phyloP scores from a whole-genome alignment of 345 rosid genomes.

The Gossypium stocksii region DNA sequence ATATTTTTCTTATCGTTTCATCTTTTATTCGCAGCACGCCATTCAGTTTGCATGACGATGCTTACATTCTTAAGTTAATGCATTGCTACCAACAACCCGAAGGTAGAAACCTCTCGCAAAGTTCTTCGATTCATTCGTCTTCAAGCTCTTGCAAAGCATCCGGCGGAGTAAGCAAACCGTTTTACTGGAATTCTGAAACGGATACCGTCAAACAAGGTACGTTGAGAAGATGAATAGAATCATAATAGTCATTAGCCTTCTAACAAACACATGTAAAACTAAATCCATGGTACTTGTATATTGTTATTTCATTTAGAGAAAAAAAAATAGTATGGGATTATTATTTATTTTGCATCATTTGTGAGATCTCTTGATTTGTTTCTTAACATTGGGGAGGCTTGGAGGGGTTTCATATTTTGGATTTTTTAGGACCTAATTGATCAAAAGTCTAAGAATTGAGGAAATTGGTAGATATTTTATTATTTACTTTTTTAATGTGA shows the following conservation, averaged over 20 bases:
- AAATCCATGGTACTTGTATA: not conserved
- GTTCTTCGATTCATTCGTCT: constrained; percentile 33
- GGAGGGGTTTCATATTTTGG: not conserved
- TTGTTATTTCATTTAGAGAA: not conserved
- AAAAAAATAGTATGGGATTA: not conserved
- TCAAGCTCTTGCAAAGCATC: constrained; percentile 39
- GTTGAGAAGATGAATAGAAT: not conserved
- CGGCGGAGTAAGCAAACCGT: constrained; percentile 32
- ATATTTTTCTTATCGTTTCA: not conserved
- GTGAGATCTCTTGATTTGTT: not conserved
- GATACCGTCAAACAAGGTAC: not conserved
- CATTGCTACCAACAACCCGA: constrained; percentile 24
- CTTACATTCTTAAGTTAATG: constrained; percentile 37
- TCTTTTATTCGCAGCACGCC: constrained; percentile 28
- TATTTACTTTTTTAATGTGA: no score
- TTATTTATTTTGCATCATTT: no score
- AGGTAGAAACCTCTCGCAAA: constrained; percentile 20
- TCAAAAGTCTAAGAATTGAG: not conserved
- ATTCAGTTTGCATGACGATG: constrained; percentile 37
- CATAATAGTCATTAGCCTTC: not conserved
- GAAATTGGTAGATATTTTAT: no score
- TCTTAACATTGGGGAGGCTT: not conserved
- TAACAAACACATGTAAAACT: not conserved
- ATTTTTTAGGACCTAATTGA: not conserved
- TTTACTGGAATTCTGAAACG: constrained; percentile 31